Base-by-base conservation (phyloP, 1,284 basidiomycete species). In the Agaricales sp. region DNA sequence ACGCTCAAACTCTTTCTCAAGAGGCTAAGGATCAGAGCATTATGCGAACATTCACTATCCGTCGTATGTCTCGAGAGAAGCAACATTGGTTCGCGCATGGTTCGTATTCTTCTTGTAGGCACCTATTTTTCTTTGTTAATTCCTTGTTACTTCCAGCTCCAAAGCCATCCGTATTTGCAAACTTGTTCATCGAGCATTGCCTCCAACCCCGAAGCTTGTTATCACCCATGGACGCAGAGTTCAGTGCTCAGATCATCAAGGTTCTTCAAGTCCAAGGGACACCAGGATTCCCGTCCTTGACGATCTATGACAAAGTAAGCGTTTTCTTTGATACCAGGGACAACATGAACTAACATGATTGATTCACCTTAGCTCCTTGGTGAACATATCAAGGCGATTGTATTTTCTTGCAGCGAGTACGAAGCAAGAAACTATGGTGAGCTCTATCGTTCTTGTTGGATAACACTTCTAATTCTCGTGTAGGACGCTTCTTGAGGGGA, bases 151-250 rank as follows among this genome's bases (percentile, higher is more conserved):
- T 51, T 61, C 44, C 13, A 71, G 78, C 65, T 44, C 68, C 74
- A 18, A 80, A 76, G 57, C 71, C 74, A 8, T 61, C 64, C 3
- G 59, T 68, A 12, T 68, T 89, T 13, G 13, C 44, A 22, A 11
- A 4, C 12, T 24, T 38, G 75, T 80, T 20, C 69, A 75, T 92
- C 48, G 92, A 97, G 61, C 81, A 94, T 60, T 99, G 96, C 63
- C 78, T 99, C 54, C 85, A 91, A 59, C 95, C 96, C 2, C 82
- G 96, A 23, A 90, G 88, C 52, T 72, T 96, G 35, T 70, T 98
- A 13, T 95, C 94, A 0, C 92, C 94, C 0, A 91, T 93, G 76
- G 96, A 99, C 64, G 96, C 96, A 8, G 86, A 95, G 49, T 99
- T 87, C 56, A 92, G 93, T 52, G 87, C 91, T 4, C 87, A 91